phyloP scores from a whole-genome alignment of 345 rosid species.

The Arabis hirsuta region DNA sequence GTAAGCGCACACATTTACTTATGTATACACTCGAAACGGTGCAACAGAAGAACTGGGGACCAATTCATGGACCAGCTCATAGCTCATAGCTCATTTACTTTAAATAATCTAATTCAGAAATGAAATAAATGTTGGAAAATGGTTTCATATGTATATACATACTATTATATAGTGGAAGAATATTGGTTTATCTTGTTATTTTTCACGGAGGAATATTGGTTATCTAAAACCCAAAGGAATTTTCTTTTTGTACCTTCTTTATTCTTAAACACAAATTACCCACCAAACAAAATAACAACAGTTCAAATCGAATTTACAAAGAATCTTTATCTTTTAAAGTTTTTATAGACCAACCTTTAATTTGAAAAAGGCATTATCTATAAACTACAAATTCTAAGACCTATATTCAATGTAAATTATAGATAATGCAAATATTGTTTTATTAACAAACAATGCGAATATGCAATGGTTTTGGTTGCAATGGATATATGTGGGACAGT shows the following conservation, averaged over 20 bases:
- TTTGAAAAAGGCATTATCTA: slow-evolving; percentile 33
- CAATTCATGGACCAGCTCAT: slow-evolving; percentile 35
- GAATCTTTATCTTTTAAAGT: slow-evolving; percentile 30
- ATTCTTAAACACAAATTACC: slow-evolving; percentile 3
- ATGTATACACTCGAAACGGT: slow-evolving; percentile 32
- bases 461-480: too few species aligned
- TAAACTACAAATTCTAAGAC: slow-evolving; percentile 11
- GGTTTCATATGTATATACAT: background rate
- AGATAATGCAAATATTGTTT: too few species aligned
- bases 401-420: background rate
- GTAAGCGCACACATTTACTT: slow-evolving; percentile 11
- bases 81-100: slow-evolving; percentile 34
- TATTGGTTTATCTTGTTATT: background rate
- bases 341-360: slow-evolving; percentile 23
- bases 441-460: too few species aligned
- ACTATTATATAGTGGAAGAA: slow-evolving; percentile 23
- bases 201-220: background rate
- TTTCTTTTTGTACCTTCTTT: background rate
- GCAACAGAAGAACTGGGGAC: slow-evolving; percentile 38
- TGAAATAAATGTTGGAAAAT: slow-evolving; percentile 28
- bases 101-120: slow-evolving; percentile 15
- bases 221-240: background rate
- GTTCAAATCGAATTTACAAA: slow-evolving; percentile 23
- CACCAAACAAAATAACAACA: slow-evolving; percentile 17
- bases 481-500: too few species aligned